A percentile compares a stretch with the other conserved stretches of the same genome.
Conservation (phyloP, 345 rosid species). For the Gossypium raimondii region DNA sequence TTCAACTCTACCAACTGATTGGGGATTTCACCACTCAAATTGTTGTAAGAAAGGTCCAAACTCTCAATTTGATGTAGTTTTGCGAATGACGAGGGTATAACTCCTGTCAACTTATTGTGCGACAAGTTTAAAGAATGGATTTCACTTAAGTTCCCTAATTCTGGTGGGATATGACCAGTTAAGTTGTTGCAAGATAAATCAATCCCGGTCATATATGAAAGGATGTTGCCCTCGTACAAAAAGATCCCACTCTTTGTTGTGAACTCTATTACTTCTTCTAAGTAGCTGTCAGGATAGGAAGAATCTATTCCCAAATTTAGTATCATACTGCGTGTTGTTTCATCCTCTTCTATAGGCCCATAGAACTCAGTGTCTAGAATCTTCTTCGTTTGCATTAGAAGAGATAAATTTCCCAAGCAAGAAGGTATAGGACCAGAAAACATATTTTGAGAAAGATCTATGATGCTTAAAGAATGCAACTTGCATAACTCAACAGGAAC, state of each 20-base stretch:
- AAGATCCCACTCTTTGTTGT: background rate
- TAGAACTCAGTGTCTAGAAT: too few relatives aligned
- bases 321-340: too few relatives aligned
- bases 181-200: conserved; percentile 5
- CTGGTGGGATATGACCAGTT: background rate
- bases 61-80: background rate
- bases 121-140: background rate
- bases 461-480: background rate
- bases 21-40: conserved; percentile 20
- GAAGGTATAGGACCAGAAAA: too few relatives aligned
- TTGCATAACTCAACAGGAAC: conserved; percentile 18
- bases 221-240: background rate
- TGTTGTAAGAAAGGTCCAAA: conserved; percentile 25
- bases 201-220: background rate
- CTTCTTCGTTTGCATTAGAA: too few relatives aligned
- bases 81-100: background rate
- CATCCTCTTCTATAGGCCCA: too few relatives aligned
- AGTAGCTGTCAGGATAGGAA: rapidly evolving
- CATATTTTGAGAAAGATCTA: conserved; percentile 7
- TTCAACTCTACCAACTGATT: conserved; percentile 4
- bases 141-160: background rate
- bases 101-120: background rate
- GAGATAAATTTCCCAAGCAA: too few relatives aligned
- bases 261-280: background rate
- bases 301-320: too few relatives aligned